Percentiles rank a stretch among this genome's conserved stretches.
Conservation (phyloP, 306 rosid genomes). For the Cicer judaicum region DNA sequence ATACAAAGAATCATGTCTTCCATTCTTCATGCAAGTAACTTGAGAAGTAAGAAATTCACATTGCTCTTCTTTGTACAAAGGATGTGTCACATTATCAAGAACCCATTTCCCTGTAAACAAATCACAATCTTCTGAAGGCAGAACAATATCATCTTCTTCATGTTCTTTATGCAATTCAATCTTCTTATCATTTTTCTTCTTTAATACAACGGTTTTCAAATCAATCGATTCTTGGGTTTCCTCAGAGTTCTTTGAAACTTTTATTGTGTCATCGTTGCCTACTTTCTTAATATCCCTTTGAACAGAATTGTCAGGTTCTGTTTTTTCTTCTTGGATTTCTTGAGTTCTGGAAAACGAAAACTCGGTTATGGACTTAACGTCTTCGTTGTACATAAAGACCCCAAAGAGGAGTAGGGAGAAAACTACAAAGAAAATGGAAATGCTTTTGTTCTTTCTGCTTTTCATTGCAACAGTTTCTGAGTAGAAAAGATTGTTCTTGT, state of each 20-base stretch:
- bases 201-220: conserved; percentile 35
- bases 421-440: conserved; percentile 64
- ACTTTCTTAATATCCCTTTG: neutral
- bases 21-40: conserved; percentile 92
- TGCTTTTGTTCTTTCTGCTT: conserved; percentile 62
- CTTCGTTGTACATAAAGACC: conserved; percentile 81
- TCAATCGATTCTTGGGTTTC: conserved; percentile 52
- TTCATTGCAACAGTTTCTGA: conserved; percentile 70
- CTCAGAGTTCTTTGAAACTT: conserved; percentile 44
- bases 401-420: conserved; percentile 77
- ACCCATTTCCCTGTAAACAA: conserved; percentile 87
- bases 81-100: conserved; percentile 71
- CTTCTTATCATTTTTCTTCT: conserved; percentile 43
- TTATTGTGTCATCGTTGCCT: too few species aligned
- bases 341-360: conserved; percentile 66
- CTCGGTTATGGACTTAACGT: conserved; percentile 74
- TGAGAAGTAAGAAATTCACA: conserved; percentile 82
- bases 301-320: neutral
- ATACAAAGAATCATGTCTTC: conserved; percentile 76
- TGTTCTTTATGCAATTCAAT: conserved; percentile 26
- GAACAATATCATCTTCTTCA: conserved; percentile 59
- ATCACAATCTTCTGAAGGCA: conserved; percentile 90
- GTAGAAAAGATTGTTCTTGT: conserved; percentile 54
- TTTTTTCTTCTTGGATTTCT: conserved; percentile 53
- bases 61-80: conserved; percentile 88